Conservation (phyloP, 805 yeast genomes). For the Barnettozyma populi region DNA sequence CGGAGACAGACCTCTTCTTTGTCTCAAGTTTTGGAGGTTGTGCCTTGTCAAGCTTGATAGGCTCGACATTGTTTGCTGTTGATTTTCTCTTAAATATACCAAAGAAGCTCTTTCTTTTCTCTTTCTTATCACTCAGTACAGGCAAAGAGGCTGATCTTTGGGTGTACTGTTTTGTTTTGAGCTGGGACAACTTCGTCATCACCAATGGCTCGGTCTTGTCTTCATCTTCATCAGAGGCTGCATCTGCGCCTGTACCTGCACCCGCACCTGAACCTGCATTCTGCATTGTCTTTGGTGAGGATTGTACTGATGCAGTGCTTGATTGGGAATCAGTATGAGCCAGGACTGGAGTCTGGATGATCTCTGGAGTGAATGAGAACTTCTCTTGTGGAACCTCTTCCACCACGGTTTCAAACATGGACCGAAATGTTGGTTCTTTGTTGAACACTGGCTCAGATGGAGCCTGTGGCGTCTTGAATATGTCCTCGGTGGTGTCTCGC, state of each 20-base stretch:
- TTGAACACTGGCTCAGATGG: constrained; percentile 15
- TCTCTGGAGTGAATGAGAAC: constrained; percentile 8
- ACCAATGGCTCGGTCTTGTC: constrained; percentile 4
- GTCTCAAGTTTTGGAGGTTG: neutral
- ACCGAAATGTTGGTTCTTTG: constrained; percentile 15
- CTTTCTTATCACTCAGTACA: constrained; percentile 10
- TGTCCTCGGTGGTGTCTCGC: constrained; percentile 12
- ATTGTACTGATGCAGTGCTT: neutral
- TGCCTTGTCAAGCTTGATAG: neutral
- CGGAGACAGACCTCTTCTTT: constrained; percentile 20
- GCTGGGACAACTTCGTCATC: constrained; percentile 10
- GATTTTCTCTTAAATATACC: constrained; percentile 20
- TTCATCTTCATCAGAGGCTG: neutral
- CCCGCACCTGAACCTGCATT: neutral
- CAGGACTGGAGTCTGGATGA: constrained; percentile 7
- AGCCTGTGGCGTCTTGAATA: constrained; percentile 24
- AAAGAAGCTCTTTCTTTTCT: constrained; percentile 19
- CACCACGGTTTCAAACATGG: constrained; percentile 12
- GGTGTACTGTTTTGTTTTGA: constrained; percentile 13
- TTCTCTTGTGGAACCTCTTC: neutral
- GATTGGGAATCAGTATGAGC: neutral
- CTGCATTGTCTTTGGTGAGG: constrained; percentile 4
- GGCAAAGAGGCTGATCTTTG: constrained; percentile 24
- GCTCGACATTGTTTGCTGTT: constrained; percentile 12
- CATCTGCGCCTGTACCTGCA: no score